Base-by-base conservation (phyloP, 2,329 filamentous ascomycete genomes). In the Seiridium cupressi region DNA sequence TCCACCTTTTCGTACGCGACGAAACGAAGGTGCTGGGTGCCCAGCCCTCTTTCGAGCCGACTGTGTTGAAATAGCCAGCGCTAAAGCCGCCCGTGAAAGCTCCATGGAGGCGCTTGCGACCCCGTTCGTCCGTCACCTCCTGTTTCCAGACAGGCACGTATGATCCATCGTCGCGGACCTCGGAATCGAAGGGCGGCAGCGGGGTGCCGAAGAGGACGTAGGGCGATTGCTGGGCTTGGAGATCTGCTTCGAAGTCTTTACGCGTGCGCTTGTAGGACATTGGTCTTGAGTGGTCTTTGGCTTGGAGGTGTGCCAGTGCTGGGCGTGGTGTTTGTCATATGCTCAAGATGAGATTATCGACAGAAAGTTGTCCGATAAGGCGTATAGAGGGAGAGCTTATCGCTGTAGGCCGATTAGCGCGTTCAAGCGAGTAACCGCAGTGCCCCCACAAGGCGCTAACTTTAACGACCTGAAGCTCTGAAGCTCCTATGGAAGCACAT, bases 11-110 rank as follows among this genome's bases (percentile, higher is more conserved):
- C 44, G 85, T 79, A 32, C 95, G 90, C 56, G 93, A 97, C 5
- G 94, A 98, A 8, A 96, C 89, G 74, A 98, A 99, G 0, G 91
- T 90, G 31, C 92, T 88, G 2, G 95, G 95, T 0, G 92, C 89
- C 94, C 94, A 99, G 79, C 95, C 95, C 81, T 99, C 94, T 76
- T 98, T 98, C 60, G 94, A 97, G 57, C 95, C 95, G 66, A 98
- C 95, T 4, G 93, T 97, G 74, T 99, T 99, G 79, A 95, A 98
- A 77, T 98, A 97, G 67, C 95, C 95, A 79, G 95, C 95, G 79
- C 93, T 97, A 79, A 91, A 99, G 36, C 95, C 95, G 67, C 95
- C 95, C 1, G 93, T 97, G 72, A 99, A 99, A 63, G 95, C 95
- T 64, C 95, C 95, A 75, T 99, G 95, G 3, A 99, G 82, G 58